These are phyloP conservation scores for Ceratocystis destructans DNA, from an alignment of 2,329 filamentous ascomycete genomes.

Conservation along the genomic window DNA sequence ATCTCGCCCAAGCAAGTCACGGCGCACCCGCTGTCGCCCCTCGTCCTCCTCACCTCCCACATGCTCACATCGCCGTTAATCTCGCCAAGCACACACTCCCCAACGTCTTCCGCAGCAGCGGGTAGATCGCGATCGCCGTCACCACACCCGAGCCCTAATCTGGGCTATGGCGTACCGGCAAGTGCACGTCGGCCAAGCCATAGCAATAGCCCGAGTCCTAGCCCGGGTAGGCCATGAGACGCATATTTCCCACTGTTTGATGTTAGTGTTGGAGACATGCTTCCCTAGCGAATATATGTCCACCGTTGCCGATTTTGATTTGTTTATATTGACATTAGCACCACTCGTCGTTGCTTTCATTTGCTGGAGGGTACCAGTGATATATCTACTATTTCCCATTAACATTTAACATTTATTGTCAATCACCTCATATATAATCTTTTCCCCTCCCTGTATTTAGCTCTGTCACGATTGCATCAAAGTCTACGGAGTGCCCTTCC, in stretches of 20 bases:
- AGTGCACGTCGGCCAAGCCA: too few species aligned
- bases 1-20: constrained; percentile 17
- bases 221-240: neutral
- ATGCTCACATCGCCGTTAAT: constrained; percentile 31
- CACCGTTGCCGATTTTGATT: neutral
- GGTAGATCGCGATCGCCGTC: constrained; percentile 28
- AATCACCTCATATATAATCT: neutral
- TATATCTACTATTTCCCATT: neutral
- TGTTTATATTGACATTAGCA: neutral
- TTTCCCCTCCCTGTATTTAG: neutral
- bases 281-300: too few species aligned
- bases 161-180: neutral
- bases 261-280: neutral
- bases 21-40: constrained; percentile 17
- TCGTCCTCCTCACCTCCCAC: constrained; percentile 22
- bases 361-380: neutral
- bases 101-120: constrained; percentile 24
- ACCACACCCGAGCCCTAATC: constrained; percentile 23
- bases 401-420: neutral
- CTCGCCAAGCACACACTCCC: constrained; percentile 27
- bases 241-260: neutral
- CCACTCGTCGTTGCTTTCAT: neutral
- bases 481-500: neutral
- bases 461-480: neutral
- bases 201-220: neutral